Evolutionary conservation across 495 filamentous ascomycete species (phyloP).

Genomic region (Aspergillus wentii): DNA sequence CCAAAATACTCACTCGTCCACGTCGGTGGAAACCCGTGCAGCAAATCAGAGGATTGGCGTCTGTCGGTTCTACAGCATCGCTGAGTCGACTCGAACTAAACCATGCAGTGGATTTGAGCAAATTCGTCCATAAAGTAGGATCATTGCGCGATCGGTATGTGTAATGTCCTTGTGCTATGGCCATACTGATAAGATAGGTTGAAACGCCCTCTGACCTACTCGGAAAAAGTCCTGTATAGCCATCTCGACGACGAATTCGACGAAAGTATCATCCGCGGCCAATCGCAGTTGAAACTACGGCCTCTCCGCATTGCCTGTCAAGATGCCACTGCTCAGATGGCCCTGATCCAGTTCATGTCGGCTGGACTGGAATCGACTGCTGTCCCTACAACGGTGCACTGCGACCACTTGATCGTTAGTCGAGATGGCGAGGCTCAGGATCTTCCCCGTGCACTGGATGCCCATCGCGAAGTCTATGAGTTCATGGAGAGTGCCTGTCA

Average conservation of each 20-base stretch:
- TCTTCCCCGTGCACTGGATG: slow-evolving; percentile 69
- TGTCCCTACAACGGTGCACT: slow-evolving; percentile 86
- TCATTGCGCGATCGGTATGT: background rate
- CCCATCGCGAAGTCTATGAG: slow-evolving; percentile 95
- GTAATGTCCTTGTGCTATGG: no score
- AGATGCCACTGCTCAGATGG: slow-evolving; percentile 97
- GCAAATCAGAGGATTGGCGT: background rate
- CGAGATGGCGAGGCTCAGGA: slow-evolving; percentile 80
- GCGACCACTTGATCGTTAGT: slow-evolving; percentile 91
- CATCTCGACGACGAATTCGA: slow-evolving; percentile 86
- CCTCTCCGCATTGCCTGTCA: slow-evolving; percentile 91
- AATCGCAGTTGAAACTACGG: slow-evolving; percentile 78
- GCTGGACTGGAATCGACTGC: slow-evolving; percentile 81
- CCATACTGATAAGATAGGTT: no score
- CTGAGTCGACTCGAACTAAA: background rate
- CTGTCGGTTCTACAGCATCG: background rate
- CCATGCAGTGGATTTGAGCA: background rate
- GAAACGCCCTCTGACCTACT: slow-evolving; percentile 79
- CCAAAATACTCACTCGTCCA: no score
- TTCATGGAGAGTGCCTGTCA: slow-evolving; percentile 82
- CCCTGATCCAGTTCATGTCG: slow-evolving; percentile 92
- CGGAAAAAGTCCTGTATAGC: slow-evolving; percentile 92
- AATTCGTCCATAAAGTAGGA: background rate
- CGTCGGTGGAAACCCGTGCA: no score
- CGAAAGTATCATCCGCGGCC: slow-evolving; percentile 81